These are phyloP conservation scores for Lichtheimia corymbifera DNA, from an alignment of 371 early-diverging fungal species.

Conservation along the genomic window DNA sequence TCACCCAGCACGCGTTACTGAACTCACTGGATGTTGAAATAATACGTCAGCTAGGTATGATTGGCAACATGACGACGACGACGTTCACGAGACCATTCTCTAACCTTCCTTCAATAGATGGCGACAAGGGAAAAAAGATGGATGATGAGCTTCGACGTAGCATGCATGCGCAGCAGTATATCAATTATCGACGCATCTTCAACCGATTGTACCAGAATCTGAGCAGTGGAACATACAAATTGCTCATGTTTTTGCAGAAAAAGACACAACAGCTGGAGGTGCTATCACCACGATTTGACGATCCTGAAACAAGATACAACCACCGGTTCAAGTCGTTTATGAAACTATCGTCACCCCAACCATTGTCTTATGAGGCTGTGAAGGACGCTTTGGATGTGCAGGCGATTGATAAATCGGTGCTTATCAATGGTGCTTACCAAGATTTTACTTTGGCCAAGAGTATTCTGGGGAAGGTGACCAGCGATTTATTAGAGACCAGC, in stretches of 20 bases:
- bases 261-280: conserved; percentile 40
- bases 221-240: conserved; percentile 34
- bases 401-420: conserved; percentile 22
- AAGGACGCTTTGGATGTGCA: conserved; percentile 27
- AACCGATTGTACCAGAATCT: conserved; percentile 21
- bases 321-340: conserved; percentile 67
- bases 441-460: conserved; percentile 34
- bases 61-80: too few species aligned
- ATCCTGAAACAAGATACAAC: conserved; percentile 52
- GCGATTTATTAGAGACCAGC: conserved; percentile 23
- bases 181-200: conserved; percentile 6
- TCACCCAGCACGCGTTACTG: too few species aligned
- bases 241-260: conserved; percentile 31
- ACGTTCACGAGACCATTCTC: too few species aligned
- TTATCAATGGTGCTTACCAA: conserved; percentile 25
- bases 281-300: conserved; percentile 50
- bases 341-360: conserved; percentile 48
- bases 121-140: not conserved
- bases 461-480: conserved; percentile 25
- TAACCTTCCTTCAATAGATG: not conserved
- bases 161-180: not conserved
- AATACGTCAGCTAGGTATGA: not conserved
- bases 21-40: not conserved
- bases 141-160: conserved; percentile 8
- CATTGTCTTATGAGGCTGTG: conserved; percentile 36